phyloP scores from a whole-genome alignment of 441 rosid genomes.

The Jatropha podagrica region DNA sequence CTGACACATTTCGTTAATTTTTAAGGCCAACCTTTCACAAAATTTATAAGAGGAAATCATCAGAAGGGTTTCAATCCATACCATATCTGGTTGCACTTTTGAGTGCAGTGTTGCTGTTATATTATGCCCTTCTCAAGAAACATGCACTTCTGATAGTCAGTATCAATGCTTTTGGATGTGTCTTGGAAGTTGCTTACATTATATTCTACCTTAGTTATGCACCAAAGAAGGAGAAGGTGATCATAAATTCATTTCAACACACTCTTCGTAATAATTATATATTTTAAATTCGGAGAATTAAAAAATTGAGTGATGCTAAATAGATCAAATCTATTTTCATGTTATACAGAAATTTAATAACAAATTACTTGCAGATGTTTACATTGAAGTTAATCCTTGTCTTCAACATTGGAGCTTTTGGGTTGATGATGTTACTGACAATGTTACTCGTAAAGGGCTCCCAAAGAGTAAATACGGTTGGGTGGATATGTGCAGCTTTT shows the following conservation, averaged over 20 bases:
- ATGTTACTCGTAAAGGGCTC: conserved; percentile 30
- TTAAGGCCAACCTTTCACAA: conserved; percentile 64
- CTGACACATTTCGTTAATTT: not conserved
- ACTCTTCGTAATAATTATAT: no score
- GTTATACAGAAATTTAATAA: no score
- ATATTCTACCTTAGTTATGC: conserved; percentile 50
- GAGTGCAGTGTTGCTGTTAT: conserved; percentile 59
- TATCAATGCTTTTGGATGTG: conserved; percentile 64
- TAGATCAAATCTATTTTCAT: no score
- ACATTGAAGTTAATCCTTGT: conserved; percentile 46
- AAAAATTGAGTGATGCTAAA: no score
- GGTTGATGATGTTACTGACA: conserved; percentile 37
- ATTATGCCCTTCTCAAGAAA: conserved; percentile 59
- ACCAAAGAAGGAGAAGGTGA: conserved; percentile 52
- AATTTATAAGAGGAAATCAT: conserved; percentile 63
- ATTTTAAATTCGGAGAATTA: no score
- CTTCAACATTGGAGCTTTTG: conserved; percentile 45
- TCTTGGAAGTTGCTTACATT: conserved; percentile 51
- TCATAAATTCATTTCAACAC: no score
- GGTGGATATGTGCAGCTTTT: conserved; percentile 64
- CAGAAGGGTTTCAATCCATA: conserved; percentile 67
- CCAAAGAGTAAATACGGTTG: conserved; percentile 39
- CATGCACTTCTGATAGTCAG: conserved; percentile 49
- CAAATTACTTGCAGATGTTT: conserved; percentile 31
- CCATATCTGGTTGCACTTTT: conserved; percentile 63